These are phyloP conservation scores for Ascocoryne sarcoides DNA, from an alignment of 2,329 filamentous ascomycete species.

Conservation along the genomic window DNA sequence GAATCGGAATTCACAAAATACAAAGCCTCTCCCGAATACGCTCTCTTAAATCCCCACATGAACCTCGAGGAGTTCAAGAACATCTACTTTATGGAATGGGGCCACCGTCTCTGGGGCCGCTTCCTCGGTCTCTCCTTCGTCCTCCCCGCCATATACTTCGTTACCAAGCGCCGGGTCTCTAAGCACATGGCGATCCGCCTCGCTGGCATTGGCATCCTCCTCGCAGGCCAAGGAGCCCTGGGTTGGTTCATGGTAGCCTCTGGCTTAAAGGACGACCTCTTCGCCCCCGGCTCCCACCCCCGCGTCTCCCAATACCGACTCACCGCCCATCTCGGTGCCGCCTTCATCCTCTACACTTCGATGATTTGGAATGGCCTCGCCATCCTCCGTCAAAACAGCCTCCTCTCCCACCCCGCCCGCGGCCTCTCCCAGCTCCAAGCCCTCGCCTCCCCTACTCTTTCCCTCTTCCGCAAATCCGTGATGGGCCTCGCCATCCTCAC, in stretches of 20 bases:
- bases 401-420: conserved; percentile 58
- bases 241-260: conserved; percentile 99
- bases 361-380: conserved; percentile 87
- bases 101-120: conserved; percentile 87
- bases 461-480: conserved; percentile 64
- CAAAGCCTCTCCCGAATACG: conserved; percentile 84
- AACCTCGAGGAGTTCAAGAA: conserved; percentile 89
- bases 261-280: conserved; percentile 89
- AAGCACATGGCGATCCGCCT: conserved; percentile 69
- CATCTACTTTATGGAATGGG: conserved; percentile 99
- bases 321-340: conserved; percentile 79
- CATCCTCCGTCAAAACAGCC: conserved; percentile 68
- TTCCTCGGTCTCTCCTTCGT: conserved; percentile 86
- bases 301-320: conserved; percentile 92
- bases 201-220: conserved; percentile 74
- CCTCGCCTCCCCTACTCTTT: conserved; percentile 59
- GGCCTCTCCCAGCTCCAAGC: conserved; percentile 51
- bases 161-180: conserved; percentile 70
- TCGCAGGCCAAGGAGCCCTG: conserved; percentile 89
- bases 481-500: conserved; percentile 64
- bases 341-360: conserved; percentile 86
- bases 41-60: conserved; percentile 89
- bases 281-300: conserved; percentile 81
- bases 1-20: conserved; percentile 91
- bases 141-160: conserved; percentile 79